phyloP scores from a whole-genome alignment of 2,329 filamentous ascomycete genomes.

The Claviceps sp. region DNA sequence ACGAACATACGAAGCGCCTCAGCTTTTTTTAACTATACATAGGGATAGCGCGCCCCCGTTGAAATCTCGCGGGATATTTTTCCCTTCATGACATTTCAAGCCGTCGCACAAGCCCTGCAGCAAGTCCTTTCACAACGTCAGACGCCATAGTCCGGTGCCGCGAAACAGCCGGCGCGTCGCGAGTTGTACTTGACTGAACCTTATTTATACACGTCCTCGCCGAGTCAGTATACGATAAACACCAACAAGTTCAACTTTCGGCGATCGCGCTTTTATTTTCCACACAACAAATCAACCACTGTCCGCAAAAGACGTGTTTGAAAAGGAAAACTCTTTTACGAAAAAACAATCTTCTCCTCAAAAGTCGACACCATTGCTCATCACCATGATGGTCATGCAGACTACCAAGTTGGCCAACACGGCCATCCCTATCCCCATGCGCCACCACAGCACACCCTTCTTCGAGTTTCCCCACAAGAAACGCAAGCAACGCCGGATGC shows the following conservation, averaged over 20 bases:
- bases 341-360: background rate
- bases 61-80: background rate
- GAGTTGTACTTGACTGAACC: background rate
- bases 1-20: no score
- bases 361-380: background rate
- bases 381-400: slow-evolving; percentile 3
- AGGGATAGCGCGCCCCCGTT: background rate
- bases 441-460: slow-evolving; percentile 7
- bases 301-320: no score
- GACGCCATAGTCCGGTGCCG: background rate
- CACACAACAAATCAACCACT: no score
- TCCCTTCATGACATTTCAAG: no score
- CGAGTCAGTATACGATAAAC: no score
- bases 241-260: no score
- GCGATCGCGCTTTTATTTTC: no score
- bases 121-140: no score
- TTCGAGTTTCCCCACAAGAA: slow-evolving; percentile 13
- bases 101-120: no score
- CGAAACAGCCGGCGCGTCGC: background rate
- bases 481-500: slow-evolving; percentile 10
- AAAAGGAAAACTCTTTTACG: background rate
- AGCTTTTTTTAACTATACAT: no score
- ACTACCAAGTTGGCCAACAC: slow-evolving; percentile 5
- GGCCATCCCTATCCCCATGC: slow-evolving; percentile 4
- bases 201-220: no score